Evolutionary conservation across 495 filamentous ascomycete genomes (phyloP).

Genomic region (Penicillium simplicissimum): DNA sequence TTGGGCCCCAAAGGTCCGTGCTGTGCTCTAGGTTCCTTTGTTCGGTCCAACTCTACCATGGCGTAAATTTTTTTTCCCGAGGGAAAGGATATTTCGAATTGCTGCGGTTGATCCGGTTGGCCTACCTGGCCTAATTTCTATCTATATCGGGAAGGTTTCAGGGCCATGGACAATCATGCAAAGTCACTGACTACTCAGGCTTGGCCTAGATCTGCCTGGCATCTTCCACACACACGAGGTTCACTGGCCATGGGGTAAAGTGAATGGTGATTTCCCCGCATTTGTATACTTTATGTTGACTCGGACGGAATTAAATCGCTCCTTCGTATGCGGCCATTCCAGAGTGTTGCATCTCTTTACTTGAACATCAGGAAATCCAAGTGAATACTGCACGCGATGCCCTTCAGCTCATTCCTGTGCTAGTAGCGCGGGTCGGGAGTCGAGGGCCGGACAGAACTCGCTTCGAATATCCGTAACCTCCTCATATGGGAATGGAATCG

Average conservation of each 20-base stretch:
- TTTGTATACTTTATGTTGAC: neutral
- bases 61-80: no score
- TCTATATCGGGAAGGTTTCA: neutral
- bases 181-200: neutral
- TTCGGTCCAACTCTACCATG: no score
- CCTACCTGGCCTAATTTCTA: neutral
- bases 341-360: neutral
- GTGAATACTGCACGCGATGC: neutral
- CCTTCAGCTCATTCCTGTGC: constrained; percentile 17
- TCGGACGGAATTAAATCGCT: no score
- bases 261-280: neutral
- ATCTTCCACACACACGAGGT: neutral
- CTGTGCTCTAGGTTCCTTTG: no score
- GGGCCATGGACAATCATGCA: neutral
- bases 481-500: constrained; percentile 41
- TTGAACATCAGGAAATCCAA: neutral
- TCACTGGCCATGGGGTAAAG: neutral
- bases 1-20: neutral
- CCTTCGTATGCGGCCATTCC: no score
- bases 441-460: constrained; percentile 48
- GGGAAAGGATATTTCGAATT: no score
- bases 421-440: constrained; percentile 22
- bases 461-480: constrained; percentile 37
- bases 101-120: neutral
- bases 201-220: neutral